These are phyloP conservation scores for Tephrocybe sp. DNA, from an alignment of 768 basidiomycete species.

Conservation along the genomic window DNA sequence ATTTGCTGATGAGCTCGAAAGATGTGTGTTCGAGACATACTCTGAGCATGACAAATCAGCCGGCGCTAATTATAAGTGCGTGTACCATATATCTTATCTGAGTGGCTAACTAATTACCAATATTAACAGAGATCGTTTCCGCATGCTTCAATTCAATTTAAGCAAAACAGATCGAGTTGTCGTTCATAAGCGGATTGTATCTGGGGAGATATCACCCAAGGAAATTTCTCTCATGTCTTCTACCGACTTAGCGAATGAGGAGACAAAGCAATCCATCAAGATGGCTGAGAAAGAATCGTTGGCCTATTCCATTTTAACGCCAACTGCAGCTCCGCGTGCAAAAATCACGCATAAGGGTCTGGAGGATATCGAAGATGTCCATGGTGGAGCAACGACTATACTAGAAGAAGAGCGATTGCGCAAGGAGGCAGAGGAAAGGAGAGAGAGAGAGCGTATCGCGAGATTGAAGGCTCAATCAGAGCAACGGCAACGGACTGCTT, in stretches of 20 bases:
- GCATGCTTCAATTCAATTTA: conserved; percentile 87
- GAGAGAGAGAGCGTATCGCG: conserved; percentile 67
- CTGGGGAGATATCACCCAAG: conserved; percentile 59
- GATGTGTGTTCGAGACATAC: conserved; percentile 71
- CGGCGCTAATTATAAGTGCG: conserved; percentile 79
- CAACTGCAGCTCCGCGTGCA: conserved; percentile 59
- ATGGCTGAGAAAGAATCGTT: conserved; percentile 80
- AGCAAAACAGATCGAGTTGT: conserved; percentile 76
- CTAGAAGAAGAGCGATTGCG: conserved; percentile 57
- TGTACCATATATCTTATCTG: conserved; percentile 6
- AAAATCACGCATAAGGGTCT: conserved; percentile 94
- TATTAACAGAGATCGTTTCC: conserved; percentile 74
- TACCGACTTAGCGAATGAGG: conserved; percentile 86
- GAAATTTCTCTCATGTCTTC: conserved; percentile 84
- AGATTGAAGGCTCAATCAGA: conserved; percentile 50
- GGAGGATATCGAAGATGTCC: conserved; percentile 83
- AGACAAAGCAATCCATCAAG: conserved; percentile 79
- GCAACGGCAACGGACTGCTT: conserved; percentile 45
- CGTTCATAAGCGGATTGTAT: conserved; percentile 78
- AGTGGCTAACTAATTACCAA: not conserved
- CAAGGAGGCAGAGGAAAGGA: conserved; percentile 64
- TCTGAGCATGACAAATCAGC: conserved; percentile 76
- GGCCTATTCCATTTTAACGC: conserved; percentile 81
- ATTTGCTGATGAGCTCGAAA: conserved; percentile 73
- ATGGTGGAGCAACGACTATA: conserved; percentile 37